Conservation (phyloP, 768 basidiomycete species). For the Suillus bovinus region DNA sequence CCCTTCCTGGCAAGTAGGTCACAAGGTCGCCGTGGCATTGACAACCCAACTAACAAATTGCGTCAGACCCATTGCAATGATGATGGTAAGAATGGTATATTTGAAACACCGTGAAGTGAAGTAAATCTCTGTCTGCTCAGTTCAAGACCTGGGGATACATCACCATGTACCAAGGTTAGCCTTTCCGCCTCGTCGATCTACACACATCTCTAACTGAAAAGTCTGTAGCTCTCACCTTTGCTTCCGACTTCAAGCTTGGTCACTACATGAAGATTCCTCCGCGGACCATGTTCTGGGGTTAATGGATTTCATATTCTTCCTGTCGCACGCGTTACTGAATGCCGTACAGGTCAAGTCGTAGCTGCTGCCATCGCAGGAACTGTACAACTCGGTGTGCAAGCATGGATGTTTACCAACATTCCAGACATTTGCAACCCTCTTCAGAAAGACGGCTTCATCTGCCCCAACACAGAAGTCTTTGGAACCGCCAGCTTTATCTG, state of each 20-base stretch:
- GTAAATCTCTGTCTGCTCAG: constrained; percentile 22
- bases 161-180: constrained; percentile 56
- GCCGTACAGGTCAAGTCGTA: constrained; percentile 36
- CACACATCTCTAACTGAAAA: constrained; percentile 56
- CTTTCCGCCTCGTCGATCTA: constrained; percentile 31
- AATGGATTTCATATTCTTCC: not conserved
- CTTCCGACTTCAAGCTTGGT: constrained; percentile 34
- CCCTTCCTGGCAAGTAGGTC: constrained; percentile 45
- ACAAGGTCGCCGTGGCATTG: not conserved
- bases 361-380: constrained; percentile 41
- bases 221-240: constrained; percentile 35
- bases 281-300: constrained; percentile 30
- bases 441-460: constrained; percentile 67
- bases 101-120: constrained; percentile 1
- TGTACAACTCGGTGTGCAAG: constrained; percentile 44
- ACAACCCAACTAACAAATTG: not conserved
- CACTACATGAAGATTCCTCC: constrained; percentile 35
- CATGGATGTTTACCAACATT: constrained; percentile 48
- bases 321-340: not conserved
- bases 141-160: constrained; percentile 74
- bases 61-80: constrained; percentile 63
- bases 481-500: constrained; percentile 79
- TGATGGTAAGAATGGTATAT: constrained; percentile 45
- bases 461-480: constrained; percentile 70
- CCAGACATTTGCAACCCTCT: constrained; percentile 40